phyloP scores from a whole-genome alignment of 1,284 basidiomycete species.

The Tremellales sp. region DNA sequence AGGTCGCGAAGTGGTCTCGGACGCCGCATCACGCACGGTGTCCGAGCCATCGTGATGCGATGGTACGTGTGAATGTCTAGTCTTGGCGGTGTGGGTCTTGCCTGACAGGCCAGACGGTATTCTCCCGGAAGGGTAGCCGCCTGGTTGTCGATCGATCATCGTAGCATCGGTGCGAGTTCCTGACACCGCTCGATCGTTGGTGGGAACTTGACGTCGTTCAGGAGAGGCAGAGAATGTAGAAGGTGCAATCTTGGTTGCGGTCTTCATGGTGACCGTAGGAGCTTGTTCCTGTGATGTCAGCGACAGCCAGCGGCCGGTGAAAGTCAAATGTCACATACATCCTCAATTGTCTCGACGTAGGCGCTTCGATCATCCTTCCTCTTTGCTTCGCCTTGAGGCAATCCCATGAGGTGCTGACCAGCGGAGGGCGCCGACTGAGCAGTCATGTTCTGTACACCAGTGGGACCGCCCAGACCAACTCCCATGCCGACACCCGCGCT shows the following conservation, averaged over 20 bases:
- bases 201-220: no score
- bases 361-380: conserved; percentile 32
- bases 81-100: background rate
- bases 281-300: conserved; percentile 18
- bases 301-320: background rate
- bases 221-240: background rate
- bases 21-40: background rate
- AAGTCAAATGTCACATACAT: conserved; percentile 24
- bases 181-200: no score
- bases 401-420: conserved; percentile 1
- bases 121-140: no score
- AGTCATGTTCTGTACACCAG: conserved; percentile 8
- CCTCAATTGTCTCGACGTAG: conserved; percentile 43
- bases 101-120: background rate
- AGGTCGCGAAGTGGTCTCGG: background rate
- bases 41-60: background rate
- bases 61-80: background rate
- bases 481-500: conserved; percentile 21
- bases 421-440: no score
- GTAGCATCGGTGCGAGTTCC: no score
- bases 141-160: background rate
- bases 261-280: background rate
- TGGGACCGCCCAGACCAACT: conserved; percentile 18
- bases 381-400: conserved; percentile 5
- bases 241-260: background rate